These are phyloP conservation scores for Cladosporium sp. DNA, from an alignment of 2,329 filamentous ascomycete species.

Conservation along the genomic window DNA sequence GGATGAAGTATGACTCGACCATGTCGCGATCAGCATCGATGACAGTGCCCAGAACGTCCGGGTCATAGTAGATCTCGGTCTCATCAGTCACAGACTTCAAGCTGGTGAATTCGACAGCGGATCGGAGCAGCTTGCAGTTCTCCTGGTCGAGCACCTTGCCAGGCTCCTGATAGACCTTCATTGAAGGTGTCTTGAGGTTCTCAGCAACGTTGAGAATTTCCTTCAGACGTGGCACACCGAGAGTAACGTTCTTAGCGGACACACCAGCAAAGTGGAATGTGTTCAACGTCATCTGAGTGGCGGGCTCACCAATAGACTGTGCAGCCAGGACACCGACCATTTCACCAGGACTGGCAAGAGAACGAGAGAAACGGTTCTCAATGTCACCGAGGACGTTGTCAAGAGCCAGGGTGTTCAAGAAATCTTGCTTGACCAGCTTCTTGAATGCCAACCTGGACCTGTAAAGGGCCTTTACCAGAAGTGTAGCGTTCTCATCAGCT, in stretches of 20 bases:
- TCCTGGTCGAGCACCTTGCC: slow-evolving; percentile 64
- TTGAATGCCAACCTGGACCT: slow-evolving; percentile 90
- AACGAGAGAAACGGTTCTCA: slow-evolving; percentile 79
- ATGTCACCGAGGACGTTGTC: slow-evolving; percentile 88
- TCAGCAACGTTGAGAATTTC: slow-evolving; percentile 97
- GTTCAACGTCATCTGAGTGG: slow-evolving; percentile 98
- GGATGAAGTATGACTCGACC: slow-evolving; percentile 94
- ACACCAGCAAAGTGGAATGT: slow-evolving; percentile 99
- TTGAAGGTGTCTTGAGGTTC: slow-evolving; percentile 97
- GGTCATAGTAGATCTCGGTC: slow-evolving; percentile 97
- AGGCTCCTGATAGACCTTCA: slow-evolving; percentile 80
- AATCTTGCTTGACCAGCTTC: slow-evolving; percentile 79
- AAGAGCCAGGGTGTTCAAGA: slow-evolving; percentile 85
- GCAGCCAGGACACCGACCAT: slow-evolving; percentile 98
- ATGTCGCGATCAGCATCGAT: slow-evolving; percentile 88
- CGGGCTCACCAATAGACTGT: slow-evolving; percentile 97
- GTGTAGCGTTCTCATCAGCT: slow-evolving; percentile 81
- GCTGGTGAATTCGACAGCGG: slow-evolving; percentile 89
- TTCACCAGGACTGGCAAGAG: slow-evolving; percentile 86
- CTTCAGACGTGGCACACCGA: slow-evolving; percentile 98
- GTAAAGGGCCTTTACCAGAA: slow-evolving; percentile 87
- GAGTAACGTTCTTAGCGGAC: slow-evolving; percentile 97
- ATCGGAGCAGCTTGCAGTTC: slow-evolving; percentile 78
- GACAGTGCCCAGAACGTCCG: slow-evolving; percentile 77
- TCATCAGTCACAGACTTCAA: slow-evolving; percentile 84